Conservation (phyloP, 345 rosid species). For the Eucalyptus victrix region DNA sequence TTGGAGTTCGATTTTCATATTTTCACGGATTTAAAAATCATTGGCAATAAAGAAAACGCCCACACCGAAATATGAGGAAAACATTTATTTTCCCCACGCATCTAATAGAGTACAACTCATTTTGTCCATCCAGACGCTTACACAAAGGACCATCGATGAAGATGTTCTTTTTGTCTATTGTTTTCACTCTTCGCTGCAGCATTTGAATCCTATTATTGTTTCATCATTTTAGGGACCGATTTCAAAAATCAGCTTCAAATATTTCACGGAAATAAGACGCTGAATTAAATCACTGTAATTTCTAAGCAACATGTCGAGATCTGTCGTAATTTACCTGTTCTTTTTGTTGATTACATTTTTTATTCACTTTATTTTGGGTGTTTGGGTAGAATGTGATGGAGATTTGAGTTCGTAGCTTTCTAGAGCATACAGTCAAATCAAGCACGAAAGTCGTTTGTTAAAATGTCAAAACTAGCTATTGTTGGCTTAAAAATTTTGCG, state of each 20-base stretch:
- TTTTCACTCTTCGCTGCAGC: not conserved
- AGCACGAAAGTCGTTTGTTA: not conserved
- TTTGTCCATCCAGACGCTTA: not conserved
- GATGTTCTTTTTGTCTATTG: not conserved
- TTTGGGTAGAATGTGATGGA: not conserved
- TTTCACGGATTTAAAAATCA: too few species aligned
- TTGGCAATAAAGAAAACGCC: not conserved
- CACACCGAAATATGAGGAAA: not conserved
- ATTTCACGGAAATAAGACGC: not conserved
- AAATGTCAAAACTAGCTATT: not conserved
- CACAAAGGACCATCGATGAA: not conserved
- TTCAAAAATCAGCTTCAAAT: not conserved
- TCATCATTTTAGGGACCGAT: not conserved
- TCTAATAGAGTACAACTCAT: not conserved
- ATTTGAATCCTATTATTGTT: not conserved
- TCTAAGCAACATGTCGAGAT: not conserved
- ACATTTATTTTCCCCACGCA: not conserved
- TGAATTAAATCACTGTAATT: not conserved
- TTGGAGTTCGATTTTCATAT: not conserved
- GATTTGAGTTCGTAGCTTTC: not conserved
- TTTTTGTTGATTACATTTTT: not conserved
- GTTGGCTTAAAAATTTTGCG: not conserved
- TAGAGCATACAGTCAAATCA: not conserved
- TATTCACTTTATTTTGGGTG: not conserved
- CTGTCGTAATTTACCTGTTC: not conserved